phyloP scores from a whole-genome alignment of 352 stramenopile species.

The Aphanomyces cochlioides region DNA sequence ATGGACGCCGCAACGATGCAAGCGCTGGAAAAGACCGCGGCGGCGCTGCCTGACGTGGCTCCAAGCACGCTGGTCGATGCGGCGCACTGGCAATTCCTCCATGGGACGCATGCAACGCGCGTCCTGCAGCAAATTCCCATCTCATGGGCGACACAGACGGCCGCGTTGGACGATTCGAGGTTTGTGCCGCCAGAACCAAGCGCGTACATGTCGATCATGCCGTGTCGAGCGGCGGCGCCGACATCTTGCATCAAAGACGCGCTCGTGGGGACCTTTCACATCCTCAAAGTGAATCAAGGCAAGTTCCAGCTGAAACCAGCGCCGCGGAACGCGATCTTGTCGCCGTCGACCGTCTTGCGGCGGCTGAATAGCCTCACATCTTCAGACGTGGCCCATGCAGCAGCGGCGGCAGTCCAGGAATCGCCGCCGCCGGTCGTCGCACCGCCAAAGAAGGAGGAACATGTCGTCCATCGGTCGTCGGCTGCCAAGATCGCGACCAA shows the following conservation, averaged over 20 bases:
- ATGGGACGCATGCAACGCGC: conserved; percentile 36
- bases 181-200: conserved; percentile 64
- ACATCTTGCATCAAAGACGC: conserved; percentile 64
- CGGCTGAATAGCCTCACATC: conserved; percentile 34
- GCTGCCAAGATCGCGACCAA: not conserved
- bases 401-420: too few relatives aligned
- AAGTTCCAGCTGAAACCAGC: conserved; percentile 68
- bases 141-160: conserved; percentile 68
- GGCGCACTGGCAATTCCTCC: conserved; percentile 38
- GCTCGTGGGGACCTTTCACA: conserved; percentile 61
- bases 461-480: not conserved
- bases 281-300: conserved; percentile 52
- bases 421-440: not conserved
- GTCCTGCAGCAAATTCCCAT: conserved; percentile 33
- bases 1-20: not conserved
- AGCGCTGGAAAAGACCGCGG: not conserved
- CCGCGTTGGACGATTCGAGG: conserved; percentile 60
- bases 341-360: not conserved
- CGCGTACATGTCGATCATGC: conserved; percentile 47
- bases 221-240: conserved; percentile 42
- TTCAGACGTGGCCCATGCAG: too few relatives aligned
- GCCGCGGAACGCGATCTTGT: conserved; percentile 43
- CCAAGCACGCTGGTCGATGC: conserved; percentile 45
- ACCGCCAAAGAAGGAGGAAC: conserved; percentile 1
- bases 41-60: not conserved